A percentile compares a stretch with the other conserved stretches of the same genome.
Evolutionary conservation across 2,329 filamentous ascomycete genomes (phyloP).

Genomic region (Erysiphe pulchra): DNA sequence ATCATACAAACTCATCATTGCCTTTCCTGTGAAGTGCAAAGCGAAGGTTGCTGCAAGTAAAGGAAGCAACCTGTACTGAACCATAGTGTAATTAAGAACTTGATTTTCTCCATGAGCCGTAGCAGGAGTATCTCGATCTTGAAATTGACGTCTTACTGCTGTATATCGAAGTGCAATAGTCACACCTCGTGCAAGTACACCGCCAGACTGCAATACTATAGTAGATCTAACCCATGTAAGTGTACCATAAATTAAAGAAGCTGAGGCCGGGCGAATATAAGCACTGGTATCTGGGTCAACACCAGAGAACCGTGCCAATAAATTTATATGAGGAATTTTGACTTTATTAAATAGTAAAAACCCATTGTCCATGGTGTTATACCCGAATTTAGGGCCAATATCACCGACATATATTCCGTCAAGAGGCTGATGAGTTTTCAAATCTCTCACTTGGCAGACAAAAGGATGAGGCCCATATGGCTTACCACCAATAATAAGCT

Average conservation of each 20-base stretch:
- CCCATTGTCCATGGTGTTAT: constrained; percentile 59
- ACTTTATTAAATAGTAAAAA: constrained; percentile 54
- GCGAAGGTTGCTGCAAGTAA: constrained; percentile 50
- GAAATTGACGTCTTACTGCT: constrained; percentile 51
- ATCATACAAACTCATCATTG: constrained; percentile 50
- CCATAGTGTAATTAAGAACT: constrained; percentile 61
- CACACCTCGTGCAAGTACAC: constrained; percentile 46
- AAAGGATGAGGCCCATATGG: constrained; percentile 53
- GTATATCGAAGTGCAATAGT: constrained; percentile 56
- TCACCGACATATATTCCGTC: constrained; percentile 51
- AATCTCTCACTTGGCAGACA: constrained; percentile 45
- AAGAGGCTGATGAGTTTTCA: constrained; percentile 42
- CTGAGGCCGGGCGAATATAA: constrained; percentile 39
- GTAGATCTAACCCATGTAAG: constrained; percentile 49
- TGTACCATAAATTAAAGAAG: constrained; percentile 47
- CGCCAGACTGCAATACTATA: constrained; percentile 49
- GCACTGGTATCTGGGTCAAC: constrained; percentile 42
- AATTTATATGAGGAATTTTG: constrained; percentile 48
- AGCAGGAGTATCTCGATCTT: constrained; percentile 40
- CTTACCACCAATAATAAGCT: constrained; percentile 43
- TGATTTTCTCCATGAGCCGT: constrained; percentile 38
- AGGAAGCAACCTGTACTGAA: constrained; percentile 47
- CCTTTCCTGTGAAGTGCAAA: constrained; percentile 53
- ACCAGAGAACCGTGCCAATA: constrained; percentile 45
- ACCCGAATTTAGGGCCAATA: constrained; percentile 58